phyloP scores from a whole-genome alignment of 202 grass and related monocot genomes.

The Thinopyrum obtusiflorum region DNA sequence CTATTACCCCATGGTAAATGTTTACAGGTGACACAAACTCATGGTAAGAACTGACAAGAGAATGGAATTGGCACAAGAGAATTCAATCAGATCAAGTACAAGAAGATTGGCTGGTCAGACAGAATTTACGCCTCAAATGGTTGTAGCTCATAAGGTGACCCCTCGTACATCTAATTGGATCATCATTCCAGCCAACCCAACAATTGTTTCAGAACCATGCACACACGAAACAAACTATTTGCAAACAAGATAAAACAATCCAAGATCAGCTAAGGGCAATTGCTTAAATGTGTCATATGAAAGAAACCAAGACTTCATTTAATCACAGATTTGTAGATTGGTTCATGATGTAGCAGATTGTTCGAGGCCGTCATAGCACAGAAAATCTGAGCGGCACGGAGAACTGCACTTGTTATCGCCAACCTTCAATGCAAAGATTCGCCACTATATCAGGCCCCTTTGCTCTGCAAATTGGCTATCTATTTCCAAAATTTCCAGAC shows the following conservation, averaged over 20 bases:
- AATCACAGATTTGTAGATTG: neutral
- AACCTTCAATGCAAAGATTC: too few relatives aligned
- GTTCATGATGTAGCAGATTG: neutral
- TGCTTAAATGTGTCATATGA: too few relatives aligned
- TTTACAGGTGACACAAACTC: neutral
- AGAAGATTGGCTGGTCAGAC: conserved; percentile 35
- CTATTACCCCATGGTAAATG: neutral
- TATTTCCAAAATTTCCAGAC: neutral
- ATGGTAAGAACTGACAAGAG: neutral
- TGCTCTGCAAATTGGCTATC: neutral
- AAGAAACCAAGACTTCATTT: too few relatives aligned
- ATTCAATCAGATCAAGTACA: neutral
- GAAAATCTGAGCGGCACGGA: neutral
- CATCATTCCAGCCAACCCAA: conserved; percentile 37
- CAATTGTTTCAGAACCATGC: neutral
- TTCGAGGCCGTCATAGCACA: neutral
- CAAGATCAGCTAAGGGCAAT: neutral
- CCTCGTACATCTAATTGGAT: conserved; percentile 56
- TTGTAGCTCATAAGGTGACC: conserved; percentile 21
- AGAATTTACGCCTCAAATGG: conserved; percentile 43
- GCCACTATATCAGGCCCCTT: too few relatives aligned
- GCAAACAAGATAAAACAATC: neutral
- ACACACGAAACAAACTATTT: neutral
- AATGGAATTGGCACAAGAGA: neutral
- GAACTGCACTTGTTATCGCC: neutral